Evolutionary conservation across 495 filamentous ascomycete genomes (phyloP).

Genomic region (Neurospora tetrasperma): DNA sequence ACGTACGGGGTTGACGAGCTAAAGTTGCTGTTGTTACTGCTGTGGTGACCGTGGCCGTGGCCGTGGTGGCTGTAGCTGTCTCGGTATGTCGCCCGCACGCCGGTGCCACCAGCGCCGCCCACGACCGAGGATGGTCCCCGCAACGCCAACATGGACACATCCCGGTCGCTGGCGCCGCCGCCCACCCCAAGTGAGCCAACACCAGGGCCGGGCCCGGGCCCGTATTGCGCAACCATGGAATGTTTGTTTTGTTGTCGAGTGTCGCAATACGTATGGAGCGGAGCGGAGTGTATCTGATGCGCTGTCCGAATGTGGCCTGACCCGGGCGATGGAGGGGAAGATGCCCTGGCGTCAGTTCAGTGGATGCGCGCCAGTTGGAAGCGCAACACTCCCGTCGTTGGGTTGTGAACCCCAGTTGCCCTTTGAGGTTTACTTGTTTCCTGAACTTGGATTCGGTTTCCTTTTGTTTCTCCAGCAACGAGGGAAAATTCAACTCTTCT

Average conservation of each 20-base stretch:
- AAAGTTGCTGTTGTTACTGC: conserved; percentile 5
- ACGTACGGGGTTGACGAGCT: conserved; percentile 45
- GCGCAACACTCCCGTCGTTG: background rate
- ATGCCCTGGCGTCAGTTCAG: background rate
- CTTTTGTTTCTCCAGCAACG: background rate
- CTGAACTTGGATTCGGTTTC: background rate
- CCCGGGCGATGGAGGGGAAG: background rate
- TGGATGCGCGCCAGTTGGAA: background rate
- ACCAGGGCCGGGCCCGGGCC: conserved; percentile 4
- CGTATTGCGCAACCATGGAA: background rate
- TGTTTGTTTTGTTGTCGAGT: background rate
- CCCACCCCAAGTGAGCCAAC: background rate
- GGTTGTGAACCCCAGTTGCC: background rate
- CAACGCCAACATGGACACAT: conserved; percentile 39
- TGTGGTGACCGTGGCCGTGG: conserved; percentile 30
- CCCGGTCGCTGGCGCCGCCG: conserved; percentile 28
- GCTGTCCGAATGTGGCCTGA: background rate
- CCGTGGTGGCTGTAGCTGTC: background rate
- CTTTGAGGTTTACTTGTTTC: background rate
- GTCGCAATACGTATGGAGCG: background rate
- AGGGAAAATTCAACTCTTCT: background rate
- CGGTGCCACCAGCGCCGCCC: conserved; percentile 13
- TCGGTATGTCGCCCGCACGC: conserved; percentile 28
- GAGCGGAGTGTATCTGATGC: conserved; percentile 1
- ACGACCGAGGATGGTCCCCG: conserved; percentile 48